These are phyloP conservation scores for Sporothrix protearum DNA, from an alignment of 2,329 filamentous ascomycete genomes.

Conservation along the genomic window DNA sequence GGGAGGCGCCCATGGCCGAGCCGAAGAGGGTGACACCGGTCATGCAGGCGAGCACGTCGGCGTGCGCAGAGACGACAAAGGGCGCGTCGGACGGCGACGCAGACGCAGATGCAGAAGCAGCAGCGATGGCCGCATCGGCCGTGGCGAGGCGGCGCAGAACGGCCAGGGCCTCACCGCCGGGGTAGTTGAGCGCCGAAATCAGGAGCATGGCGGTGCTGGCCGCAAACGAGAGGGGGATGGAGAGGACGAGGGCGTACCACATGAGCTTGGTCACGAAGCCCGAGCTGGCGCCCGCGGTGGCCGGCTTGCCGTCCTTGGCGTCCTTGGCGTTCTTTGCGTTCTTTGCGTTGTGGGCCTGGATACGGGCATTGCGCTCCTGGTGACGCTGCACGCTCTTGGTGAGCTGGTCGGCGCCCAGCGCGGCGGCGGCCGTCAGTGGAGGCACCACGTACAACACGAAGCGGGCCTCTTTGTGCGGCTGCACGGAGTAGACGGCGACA, in stretches of 20 bases:
- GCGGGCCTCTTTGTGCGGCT: constrained; percentile 93
- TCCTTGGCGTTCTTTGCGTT: neutral
- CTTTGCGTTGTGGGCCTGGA: neutral
- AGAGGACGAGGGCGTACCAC: constrained; percentile 50
- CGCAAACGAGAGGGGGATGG: constrained; percentile 59
- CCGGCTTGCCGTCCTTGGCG: neutral
- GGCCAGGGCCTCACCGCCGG: constrained; percentile 74
- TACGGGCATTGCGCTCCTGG: constrained; percentile 9
- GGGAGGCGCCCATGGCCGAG: constrained; percentile 37
- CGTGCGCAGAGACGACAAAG: constrained; percentile 49
- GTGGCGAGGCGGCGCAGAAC: constrained; percentile 45
- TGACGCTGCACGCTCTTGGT: constrained; percentile 41
- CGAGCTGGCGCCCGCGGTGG: neutral
- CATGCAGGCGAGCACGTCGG: constrained; percentile 66
- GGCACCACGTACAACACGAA: constrained; percentile 91
- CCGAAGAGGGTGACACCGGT: constrained; percentile 66
- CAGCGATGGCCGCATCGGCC: constrained; percentile 26
- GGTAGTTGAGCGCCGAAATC: constrained; percentile 87
- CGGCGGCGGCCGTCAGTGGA: constrained; percentile 71
- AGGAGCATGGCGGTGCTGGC: constrained; percentile 66
- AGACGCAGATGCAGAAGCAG: neutral
- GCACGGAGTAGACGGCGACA: constrained; percentile 74
- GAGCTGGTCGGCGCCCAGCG: constrained; percentile 68
- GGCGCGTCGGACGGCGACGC: constrained; percentile 30
- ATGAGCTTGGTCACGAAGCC: constrained; percentile 46